Evolutionary conservation across 2,329 filamentous ascomycete species (phyloP), one percentile per base, ranked within the genome.

Genomic region (Peltaster fructicola): DNA sequence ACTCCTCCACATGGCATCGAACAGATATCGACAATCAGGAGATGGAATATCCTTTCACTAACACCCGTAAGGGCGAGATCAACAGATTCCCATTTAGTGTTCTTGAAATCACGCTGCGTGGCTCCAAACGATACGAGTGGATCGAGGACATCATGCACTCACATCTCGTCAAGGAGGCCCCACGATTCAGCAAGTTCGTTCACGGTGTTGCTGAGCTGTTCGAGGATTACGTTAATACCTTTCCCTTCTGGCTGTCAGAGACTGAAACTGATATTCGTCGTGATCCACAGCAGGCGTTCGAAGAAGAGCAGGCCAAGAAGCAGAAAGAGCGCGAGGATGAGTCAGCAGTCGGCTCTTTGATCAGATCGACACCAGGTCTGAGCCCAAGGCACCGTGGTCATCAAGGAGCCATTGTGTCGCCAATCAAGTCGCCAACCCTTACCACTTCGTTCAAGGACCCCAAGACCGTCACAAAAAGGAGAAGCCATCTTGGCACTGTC

Each of bases 171-270:
- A 82, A 92, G 47, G 72, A 82, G 22, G 73, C 78, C 0, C 80
- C 84, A 2, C 71, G 77, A 24, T 98, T 98, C 56, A 93, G 82
- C 41, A 98, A 98, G 51, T 98, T 95, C 40, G 77, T 91, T 3
- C 85, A 98, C 42, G 88, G 88, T 32, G 73, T 90, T 4, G 84
- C 85, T 6, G 73, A 75, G 18, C 63, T 98, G 2, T 95, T 95
- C 39, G 88, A 95, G 43, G 58, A 98, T 51, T 71, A 92, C 44
- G 84, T 98, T 50, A 95, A 95, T 54, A 84, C 71, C 34, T 72
- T 95, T 43, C 88, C 88, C 8, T 93, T 95, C 57, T 98, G 88
- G 88, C 66, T 95, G 16, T 75, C 75, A 41, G 78, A 91, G 34
- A 63, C 95, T 20, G 85, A 93, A 46, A 79, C 69, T 15, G 88